These are phyloP conservation scores for Vigna reflexopilosa DNA, from an alignment of 306 rosid genomes.

Conservation along the genomic window DNA sequence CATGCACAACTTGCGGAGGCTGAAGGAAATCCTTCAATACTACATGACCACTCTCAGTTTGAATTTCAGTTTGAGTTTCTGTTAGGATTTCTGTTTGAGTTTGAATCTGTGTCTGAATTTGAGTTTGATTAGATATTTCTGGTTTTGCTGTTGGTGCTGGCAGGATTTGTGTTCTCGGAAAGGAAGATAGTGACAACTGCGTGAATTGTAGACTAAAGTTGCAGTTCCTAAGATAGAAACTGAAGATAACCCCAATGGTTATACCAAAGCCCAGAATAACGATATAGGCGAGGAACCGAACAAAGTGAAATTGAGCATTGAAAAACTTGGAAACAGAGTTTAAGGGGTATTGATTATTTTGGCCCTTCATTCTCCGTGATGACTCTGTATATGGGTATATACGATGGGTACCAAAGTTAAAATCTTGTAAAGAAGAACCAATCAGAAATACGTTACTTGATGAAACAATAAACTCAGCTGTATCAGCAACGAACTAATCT, in stretches of 20 bases:
- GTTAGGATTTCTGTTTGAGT: background rate
- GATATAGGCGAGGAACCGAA: conserved; percentile 50
- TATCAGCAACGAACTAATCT: conserved; percentile 9
- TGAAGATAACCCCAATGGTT: conserved; percentile 60
- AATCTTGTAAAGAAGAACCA: conserved; percentile 3
- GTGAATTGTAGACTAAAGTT: conserved; percentile 64
- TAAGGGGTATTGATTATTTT: conserved; percentile 46
- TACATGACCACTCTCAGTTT: conserved; percentile 23
- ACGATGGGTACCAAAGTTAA: background rate
- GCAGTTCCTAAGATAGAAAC: conserved; percentile 59
- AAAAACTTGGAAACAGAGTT: conserved; percentile 51
- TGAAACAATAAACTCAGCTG: conserved; percentile 2
- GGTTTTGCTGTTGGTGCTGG: conserved; percentile 11
- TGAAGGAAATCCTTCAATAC: conserved; percentile 63
- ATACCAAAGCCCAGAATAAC: conserved; percentile 65
- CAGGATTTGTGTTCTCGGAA: conserved; percentile 37
- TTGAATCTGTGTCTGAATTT: background rate
- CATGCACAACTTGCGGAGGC: conserved; percentile 61
- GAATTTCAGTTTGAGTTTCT: background rate
- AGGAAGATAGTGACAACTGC: conserved; percentile 56
- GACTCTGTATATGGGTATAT: conserved; percentile 13
- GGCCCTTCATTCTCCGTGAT: conserved; percentile 47
- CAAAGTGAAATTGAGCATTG: conserved; percentile 51
- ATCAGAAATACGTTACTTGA: background rate
- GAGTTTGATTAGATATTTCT: background rate